Evolutionary conservation across 768 basidiomycete species (phyloP), one percentile per base, ranked within the genome.

Genomic region (Kwoniella sp.): DNA sequence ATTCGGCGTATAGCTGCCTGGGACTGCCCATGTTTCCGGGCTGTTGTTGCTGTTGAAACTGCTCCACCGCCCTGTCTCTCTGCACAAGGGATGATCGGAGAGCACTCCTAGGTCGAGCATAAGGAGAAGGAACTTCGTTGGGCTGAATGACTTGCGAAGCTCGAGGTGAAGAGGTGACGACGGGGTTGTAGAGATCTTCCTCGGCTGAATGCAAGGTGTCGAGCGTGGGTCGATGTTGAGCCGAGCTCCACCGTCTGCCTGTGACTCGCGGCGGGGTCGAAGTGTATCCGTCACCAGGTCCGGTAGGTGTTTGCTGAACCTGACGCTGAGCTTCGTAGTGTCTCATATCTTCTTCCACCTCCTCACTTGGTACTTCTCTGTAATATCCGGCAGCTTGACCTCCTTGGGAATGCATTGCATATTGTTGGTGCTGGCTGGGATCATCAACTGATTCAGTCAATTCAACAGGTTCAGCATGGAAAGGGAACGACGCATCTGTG

Each of bases 161-260:
- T 19, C 59, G 36, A 33, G 64, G 64, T 1, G 64, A 66, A 17
- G 58, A 60, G 21, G 60, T 26, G 25, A 37, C 15, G 26, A 22
- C 33, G 1, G 54, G 54, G 2, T 60, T 30, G 30, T 67, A 46
- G 13, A 48, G 44, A 4, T 62, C 55, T 40, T 68, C 67, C 27
- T 64, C 58, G 1, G 57, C 59, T 13, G 63, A 58, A 49, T 57
- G 48, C 15, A 65, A 60, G 1, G 59, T 68, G 29, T 65, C 67
- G 10, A 68, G 58, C 6, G 59, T 61, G 24, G 67, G 67, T 15
- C 67, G 63, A 65, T 68, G 67, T 44, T 63, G 58, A 22, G 67
- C 58, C 9, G 46, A 44, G 46, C 49, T 63, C 58, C 59, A 57
- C 30, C 67, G 19, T 46, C 64, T 44, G 19, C 52, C 50, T 5